These are phyloP conservation scores for Cenchrus purpureus DNA, from an alignment of 176 grass and related monocot species.

Conservation along the genomic window DNA sequence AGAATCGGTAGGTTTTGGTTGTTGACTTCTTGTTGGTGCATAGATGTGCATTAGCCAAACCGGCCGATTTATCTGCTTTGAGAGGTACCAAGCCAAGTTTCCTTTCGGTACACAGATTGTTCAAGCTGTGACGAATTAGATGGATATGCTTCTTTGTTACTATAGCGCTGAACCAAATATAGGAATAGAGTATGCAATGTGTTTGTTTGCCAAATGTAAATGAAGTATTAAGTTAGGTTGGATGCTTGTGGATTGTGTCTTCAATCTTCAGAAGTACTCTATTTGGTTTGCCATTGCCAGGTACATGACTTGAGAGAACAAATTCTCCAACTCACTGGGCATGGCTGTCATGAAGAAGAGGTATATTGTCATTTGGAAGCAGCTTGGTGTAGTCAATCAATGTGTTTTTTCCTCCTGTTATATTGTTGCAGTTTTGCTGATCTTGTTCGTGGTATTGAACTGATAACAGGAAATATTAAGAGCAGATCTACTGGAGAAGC, in stretches of 20 bases:
- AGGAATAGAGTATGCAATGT: not conserved
- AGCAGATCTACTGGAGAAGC: conserved; percentile 51
- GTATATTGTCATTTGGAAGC: conserved; percentile 16
- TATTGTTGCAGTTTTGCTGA: conserved; percentile 1
- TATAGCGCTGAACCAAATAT: not conserved
- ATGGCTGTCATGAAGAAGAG: conserved; percentile 42
- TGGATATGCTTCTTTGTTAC: not conserved
- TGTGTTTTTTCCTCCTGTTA: not conserved
- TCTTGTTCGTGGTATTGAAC: conserved; percentile 10
- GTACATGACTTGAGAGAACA: conserved; percentile 49
- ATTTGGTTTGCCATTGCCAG: conserved; percentile 22
- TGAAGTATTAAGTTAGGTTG: not conserved
- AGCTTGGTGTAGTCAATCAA: conserved; percentile 3
- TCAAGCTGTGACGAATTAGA: not conserved
- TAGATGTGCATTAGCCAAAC: not conserved
- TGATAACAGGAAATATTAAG: conserved; percentile 41
- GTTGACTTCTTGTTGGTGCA: not conserved
- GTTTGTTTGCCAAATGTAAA: not conserved
- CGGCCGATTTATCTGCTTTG: not conserved
- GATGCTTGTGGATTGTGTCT: not conserved
- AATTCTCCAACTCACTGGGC: conserved; percentile 43
- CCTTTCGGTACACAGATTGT: not conserved
- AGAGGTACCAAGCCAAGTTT: not conserved
- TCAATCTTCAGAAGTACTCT: conserved; percentile 1
- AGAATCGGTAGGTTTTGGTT: conserved; percentile 22